These are phyloP conservation scores for Laguncularia racemosa DNA, from an alignment of 345 rosid genomes.

Conservation along the genomic window DNA sequence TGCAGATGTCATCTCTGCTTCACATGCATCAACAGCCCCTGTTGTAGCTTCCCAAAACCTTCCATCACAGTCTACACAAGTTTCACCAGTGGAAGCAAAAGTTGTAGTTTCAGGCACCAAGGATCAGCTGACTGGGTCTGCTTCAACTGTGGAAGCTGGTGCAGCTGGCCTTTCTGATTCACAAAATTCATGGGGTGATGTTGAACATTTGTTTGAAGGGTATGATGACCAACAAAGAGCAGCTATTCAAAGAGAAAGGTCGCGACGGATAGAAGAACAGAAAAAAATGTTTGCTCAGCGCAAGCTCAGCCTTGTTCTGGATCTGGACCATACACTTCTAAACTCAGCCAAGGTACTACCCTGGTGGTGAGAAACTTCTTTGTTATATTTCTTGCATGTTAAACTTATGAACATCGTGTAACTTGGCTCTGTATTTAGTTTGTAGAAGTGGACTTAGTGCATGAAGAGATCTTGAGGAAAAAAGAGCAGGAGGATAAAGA, in stretches of 20 bases:
- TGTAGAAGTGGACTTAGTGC: slow-evolving; percentile 72
- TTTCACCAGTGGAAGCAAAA: slow-evolving; percentile 27
- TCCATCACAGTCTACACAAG: slow-evolving; percentile 32
- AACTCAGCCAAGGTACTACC: slow-evolving; percentile 85
- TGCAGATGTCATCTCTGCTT: slow-evolving; percentile 47
- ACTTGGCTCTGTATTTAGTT: slow-evolving; percentile 37
- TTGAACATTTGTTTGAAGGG: slow-evolving; percentile 84
- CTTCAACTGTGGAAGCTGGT: slow-evolving; percentile 28
- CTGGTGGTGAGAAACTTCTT: background rate
- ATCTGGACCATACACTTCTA: slow-evolving; percentile 96
- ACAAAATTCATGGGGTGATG: slow-evolving; percentile 77
- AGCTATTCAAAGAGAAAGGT: slow-evolving; percentile 89
- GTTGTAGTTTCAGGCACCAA: slow-evolving; percentile 20
- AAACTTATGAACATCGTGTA: background rate
- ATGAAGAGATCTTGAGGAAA: slow-evolving; percentile 77
- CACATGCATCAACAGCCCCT: slow-evolving; percentile 39
- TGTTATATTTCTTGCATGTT: background rate
- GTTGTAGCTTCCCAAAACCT: slow-evolving; percentile 28
- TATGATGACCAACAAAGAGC: slow-evolving; percentile 83
- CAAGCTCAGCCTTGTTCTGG: slow-evolving; percentile 95
- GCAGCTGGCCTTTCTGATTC: slow-evolving; percentile 29
- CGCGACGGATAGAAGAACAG: slow-evolving; percentile 91
- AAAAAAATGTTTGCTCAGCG: slow-evolving; percentile 80
- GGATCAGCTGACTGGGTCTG: slow-evolving; percentile 25
- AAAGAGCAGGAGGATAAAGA: slow-evolving; percentile 97